These are phyloP conservation scores for Usnea hakonensis DNA, from an alignment of 495 filamentous ascomycete species.

Conservation along the genomic window DNA sequence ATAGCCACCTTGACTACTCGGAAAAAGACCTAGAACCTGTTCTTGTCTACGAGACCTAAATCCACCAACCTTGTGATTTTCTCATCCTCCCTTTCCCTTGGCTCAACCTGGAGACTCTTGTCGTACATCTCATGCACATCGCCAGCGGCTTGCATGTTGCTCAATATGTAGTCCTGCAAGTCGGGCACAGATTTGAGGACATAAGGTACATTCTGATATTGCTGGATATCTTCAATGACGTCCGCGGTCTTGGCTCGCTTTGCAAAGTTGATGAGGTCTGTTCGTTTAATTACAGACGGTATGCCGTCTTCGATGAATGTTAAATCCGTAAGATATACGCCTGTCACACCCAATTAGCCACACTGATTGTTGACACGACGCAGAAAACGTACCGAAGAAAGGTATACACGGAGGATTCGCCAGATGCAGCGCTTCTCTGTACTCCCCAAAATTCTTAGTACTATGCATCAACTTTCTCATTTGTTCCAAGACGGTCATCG, in stretches of 20 bases:
- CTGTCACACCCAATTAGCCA: slow-evolving; percentile 38
- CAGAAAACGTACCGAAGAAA: slow-evolving; percentile 72
- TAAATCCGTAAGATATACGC: slow-evolving; percentile 94
- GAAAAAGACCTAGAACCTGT: background rate
- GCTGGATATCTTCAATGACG: slow-evolving; percentile 95
- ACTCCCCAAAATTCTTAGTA: slow-evolving; percentile 97
- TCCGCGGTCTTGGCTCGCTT: slow-evolving; percentile 97
- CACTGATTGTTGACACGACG: background rate
- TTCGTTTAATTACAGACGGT: slow-evolving; percentile 87
- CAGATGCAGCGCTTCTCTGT: slow-evolving; percentile 82
- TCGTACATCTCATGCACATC: slow-evolving; percentile 99
- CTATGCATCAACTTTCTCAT: slow-evolving; percentile 95
- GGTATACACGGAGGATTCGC: slow-evolving; percentile 97
- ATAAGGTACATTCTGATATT: slow-evolving; percentile 95
- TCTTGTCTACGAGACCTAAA: slow-evolving; percentile 13
- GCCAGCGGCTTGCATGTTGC: slow-evolving; percentile 84
- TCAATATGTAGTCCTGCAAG: slow-evolving; percentile 93
- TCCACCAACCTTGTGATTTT: slow-evolving; percentile 67
- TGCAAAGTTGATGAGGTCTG: slow-evolving; percentile 93
- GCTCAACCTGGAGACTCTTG: slow-evolving; percentile 83
- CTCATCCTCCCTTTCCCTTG: slow-evolving; percentile 92
- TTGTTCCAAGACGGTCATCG: slow-evolving; percentile 67
- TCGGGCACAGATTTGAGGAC: slow-evolving; percentile 80
- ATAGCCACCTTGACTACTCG: background rate
- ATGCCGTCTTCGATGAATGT: slow-evolving; percentile 99